phyloP scores from a whole-genome alignment of 179 eudicot genomes.

The Gypsophila paniculata region DNA sequence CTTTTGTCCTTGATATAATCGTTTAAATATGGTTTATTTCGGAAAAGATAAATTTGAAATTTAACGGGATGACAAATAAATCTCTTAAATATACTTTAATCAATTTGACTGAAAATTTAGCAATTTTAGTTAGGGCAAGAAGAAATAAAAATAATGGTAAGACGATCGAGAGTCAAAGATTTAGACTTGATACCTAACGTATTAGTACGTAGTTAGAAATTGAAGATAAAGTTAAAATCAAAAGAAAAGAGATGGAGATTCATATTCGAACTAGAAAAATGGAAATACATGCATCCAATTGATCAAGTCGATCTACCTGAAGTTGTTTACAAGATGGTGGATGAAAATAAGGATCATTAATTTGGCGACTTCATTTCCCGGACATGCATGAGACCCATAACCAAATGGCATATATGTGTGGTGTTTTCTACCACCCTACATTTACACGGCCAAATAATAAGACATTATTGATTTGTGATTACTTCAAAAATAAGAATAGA shows the following conservation, averaged over 20 bases:
- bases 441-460: neutral
- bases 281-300: neutral
- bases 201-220: too few species aligned
- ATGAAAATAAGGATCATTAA: conserved; percentile 38
- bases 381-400: conserved; percentile 50
- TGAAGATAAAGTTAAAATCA: too few species aligned
- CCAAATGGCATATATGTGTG: conserved; percentile 54
- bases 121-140: too few species aligned
- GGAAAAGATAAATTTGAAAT: too few species aligned
- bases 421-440: conserved; percentile 41
- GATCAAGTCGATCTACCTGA: conserved; percentile 44
- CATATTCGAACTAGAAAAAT: neutral
- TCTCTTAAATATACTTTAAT: too few species aligned
- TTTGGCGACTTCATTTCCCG: conserved; percentile 60
- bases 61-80: too few species aligned
- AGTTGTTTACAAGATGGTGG: conserved; percentile 46
- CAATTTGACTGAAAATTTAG: too few species aligned
- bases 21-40: too few species aligned
- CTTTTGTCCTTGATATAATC: too few species aligned
- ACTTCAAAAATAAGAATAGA: neutral
- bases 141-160: too few species aligned
- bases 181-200: too few species aligned
- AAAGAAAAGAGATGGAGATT: neutral
- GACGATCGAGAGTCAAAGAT: too few species aligned
- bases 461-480: neutral